phyloP scores from a whole-genome alignment of 2,329 filamentous ascomycete genomes.

The Colletotrichum sp. region DNA sequence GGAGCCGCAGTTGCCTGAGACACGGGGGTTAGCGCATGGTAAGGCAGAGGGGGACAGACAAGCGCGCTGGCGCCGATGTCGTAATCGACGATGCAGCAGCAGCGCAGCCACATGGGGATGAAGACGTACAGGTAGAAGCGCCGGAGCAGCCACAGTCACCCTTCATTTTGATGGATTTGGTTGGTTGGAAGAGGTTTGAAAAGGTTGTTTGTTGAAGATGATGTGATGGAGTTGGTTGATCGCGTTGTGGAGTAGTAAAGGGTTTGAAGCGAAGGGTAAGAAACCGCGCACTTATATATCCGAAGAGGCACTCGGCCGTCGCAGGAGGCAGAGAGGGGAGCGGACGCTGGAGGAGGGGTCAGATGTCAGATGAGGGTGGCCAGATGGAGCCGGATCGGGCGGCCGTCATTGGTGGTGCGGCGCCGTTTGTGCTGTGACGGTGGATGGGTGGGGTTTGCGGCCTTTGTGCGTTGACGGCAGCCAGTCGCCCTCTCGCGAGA shows the following conservation, averaged over 20 bases:
- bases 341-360: constrained; percentile 10
- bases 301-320: background rate
- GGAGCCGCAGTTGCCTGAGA: constrained; percentile 24
- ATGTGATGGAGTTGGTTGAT: constrained; percentile 4
- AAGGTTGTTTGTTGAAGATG: constrained; percentile 4
- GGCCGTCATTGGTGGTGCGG: constrained; percentile 7
- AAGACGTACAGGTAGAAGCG: constrained; percentile 21
- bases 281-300: constrained; percentile 18
- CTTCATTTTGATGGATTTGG: constrained; percentile 25
- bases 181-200: background rate
- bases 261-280: background rate
- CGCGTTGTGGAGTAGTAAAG: background rate
- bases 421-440: constrained; percentile 9
- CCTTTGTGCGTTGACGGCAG: constrained; percentile 19
- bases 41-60: background rate
- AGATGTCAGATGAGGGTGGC: constrained; percentile 21
- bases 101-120: background rate
- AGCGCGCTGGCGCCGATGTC: background rate
- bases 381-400: constrained; percentile 17
- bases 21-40: background rate
- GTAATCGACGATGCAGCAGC: background rate
- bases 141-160: constrained; percentile 27
- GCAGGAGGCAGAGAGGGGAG: background rate
- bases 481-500: constrained; percentile 1
- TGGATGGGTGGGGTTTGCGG: constrained; percentile 11